Conservation (phyloP, 73 alveolate genomes). For the Paramecium caudatum region DNA sequence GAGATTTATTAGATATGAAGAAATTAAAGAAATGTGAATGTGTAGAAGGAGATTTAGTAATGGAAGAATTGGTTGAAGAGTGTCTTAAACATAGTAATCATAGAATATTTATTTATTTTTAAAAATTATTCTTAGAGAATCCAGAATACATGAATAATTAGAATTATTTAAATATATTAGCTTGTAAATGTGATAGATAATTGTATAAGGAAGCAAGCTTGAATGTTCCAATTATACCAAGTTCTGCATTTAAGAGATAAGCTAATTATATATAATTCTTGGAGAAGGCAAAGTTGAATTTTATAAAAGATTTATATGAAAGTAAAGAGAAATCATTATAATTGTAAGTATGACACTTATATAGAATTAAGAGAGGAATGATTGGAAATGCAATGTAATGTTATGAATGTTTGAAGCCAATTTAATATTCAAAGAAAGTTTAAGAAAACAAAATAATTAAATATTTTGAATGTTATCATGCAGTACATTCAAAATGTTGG, state of each 20-base stretch:
- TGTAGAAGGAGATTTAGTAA: not conserved
- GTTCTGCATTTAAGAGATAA: conserved; percentile 23
- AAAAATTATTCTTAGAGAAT: conserved; percentile 12
- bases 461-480: conserved; percentile 47
- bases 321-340: not conserved
- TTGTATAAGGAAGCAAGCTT: not conserved
- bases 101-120: not conserved
- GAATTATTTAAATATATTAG: conserved; percentile 2
- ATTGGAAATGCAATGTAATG: conserved; percentile 24
- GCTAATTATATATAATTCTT: not conserved
- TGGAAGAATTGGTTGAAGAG: conserved; percentile 40
- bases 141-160: not conserved
- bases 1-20: not conserved
- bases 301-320: not conserved
- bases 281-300: not conserved
- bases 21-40: conserved; percentile 57
- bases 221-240: conserved; percentile 34
- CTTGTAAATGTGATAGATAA: not conserved
- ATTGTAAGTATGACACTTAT: conserved; percentile 1
- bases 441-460: not conserved
- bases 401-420: conserved; percentile 50
- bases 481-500: conserved; percentile 27
- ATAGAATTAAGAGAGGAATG: conserved; percentile 19
- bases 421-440: not conserved
- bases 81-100: not conserved